Conservation (phyloP, 2,329 filamentous ascomycete genomes). For the Emmonsia crescens region DNA sequence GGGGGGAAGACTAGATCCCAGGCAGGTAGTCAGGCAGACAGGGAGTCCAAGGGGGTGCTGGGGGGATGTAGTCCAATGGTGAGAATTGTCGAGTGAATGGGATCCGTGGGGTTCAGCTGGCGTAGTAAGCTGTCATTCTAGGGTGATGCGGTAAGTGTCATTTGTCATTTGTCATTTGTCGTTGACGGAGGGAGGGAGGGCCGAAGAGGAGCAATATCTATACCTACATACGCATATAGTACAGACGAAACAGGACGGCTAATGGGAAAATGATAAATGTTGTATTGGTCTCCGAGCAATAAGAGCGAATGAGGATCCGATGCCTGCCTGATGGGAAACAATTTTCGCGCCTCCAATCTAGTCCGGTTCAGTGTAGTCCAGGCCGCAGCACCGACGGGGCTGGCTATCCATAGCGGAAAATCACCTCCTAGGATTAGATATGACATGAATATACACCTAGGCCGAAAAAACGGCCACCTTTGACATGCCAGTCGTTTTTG, state of each 20-base stretch:
- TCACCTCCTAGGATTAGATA: neutral
- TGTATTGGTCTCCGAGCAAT: neutral
- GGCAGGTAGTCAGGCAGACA: neutral
- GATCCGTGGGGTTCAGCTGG: neutral
- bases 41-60: neutral
- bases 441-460: neutral
- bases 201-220: neutral
- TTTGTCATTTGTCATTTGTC: neutral
- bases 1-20: neutral
- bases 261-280: neutral
- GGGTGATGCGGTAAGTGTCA: neutral
- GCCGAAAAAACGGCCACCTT: neutral
- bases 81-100: neutral
- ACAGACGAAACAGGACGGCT: neutral
- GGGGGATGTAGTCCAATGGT: neutral
- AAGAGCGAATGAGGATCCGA: neutral
- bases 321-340: neutral
- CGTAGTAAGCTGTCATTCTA: neutral
- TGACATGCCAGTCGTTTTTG: neutral
- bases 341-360: neutral
- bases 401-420: neutral
- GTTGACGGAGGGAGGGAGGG: neutral
- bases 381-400: neutral
- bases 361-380: neutral
- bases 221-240: neutral